Conservation (phyloP, 148 eudicot species). For the Persicaria maculosa region DNA sequence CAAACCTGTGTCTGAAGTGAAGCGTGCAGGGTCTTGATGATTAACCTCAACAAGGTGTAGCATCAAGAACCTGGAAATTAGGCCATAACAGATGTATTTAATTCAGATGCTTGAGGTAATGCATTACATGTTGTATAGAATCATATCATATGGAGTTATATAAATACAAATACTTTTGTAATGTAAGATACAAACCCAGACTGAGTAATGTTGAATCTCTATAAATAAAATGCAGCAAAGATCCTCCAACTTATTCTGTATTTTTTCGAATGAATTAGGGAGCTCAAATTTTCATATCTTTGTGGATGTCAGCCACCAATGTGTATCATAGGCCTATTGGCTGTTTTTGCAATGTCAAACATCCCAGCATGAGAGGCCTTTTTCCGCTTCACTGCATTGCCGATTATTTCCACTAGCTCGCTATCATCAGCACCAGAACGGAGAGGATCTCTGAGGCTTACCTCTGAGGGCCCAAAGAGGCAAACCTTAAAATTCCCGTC, state of each 20-base stretch:
- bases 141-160: neutral
- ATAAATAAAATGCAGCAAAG: neutral
- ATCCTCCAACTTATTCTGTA: neutral
- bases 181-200: too few species aligned
- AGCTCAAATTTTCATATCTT: neutral
- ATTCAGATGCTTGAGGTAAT: neutral
- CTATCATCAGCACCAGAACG: conserved; percentile 69
- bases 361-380: conserved; percentile 98
- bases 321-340: conserved; percentile 95
- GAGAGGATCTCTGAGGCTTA: conserved; percentile 93
- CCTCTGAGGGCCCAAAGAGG: conserved; percentile 96
- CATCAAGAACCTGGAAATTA: too few species aligned
- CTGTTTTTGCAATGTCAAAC: conserved; percentile 86
- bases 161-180: neutral
- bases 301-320: conserved; percentile 56
- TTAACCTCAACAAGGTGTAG: too few species aligned
- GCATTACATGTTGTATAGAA: neutral
- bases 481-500: conserved; percentile 98
- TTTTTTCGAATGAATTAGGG: neutral
- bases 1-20: neutral
- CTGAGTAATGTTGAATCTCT: neutral
- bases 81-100: neutral
- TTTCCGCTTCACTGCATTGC: conserved; percentile 84
- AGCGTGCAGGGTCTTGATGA: too few species aligned
- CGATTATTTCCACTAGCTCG: conserved; percentile 68